Conservation (phyloP, 495 filamentous ascomycete genomes). For the Terfezia claveryi region DNA sequence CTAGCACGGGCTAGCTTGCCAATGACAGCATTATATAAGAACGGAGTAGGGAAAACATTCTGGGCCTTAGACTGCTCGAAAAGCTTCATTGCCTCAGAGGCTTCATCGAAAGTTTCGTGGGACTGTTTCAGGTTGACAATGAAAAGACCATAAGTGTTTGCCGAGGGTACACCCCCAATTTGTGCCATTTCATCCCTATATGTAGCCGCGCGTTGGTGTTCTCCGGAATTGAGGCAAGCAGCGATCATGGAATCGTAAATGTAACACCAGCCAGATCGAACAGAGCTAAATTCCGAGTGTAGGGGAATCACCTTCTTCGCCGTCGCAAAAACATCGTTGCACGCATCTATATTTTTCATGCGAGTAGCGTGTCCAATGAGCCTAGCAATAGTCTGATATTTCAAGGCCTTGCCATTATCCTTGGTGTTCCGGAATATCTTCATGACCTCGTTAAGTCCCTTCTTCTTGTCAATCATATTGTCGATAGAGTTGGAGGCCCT, state of each 20-base stretch:
- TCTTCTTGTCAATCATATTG: slow-evolving; percentile 57
- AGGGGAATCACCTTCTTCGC: slow-evolving; percentile 71
- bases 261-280: slow-evolving; percentile 74
- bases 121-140: slow-evolving; percentile 95
- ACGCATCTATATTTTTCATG: slow-evolving; percentile 45
- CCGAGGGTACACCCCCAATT: slow-evolving; percentile 73
- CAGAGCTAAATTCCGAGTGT: slow-evolving; percentile 54
- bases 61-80: slow-evolving; percentile 87
- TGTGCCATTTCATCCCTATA: slow-evolving; percentile 69
- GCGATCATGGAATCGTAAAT: slow-evolving; percentile 94
- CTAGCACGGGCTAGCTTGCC: slow-evolving; percentile 95
- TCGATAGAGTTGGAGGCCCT: slow-evolving; percentile 75
- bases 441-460: slow-evolving; percentile 60
- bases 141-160: slow-evolving; percentile 94
- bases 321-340: slow-evolving; percentile 68
- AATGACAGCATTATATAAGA: slow-evolving; percentile 95
- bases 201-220: slow-evolving; percentile 52
- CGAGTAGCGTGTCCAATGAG: slow-evolving; percentile 78
- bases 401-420: background rate
- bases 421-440: slow-evolving; percentile 63
- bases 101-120: slow-evolving; percentile 91
- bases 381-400: slow-evolving; percentile 66
- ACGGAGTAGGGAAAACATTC: slow-evolving; percentile 83
- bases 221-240: slow-evolving; percentile 66
- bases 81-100: slow-evolving; percentile 87